Evolutionary conservation across 2,329 filamentous ascomycete genomes (phyloP), one percentile per base, ranked within the genome.

Genomic region (Arachnomyces sp.): DNA sequence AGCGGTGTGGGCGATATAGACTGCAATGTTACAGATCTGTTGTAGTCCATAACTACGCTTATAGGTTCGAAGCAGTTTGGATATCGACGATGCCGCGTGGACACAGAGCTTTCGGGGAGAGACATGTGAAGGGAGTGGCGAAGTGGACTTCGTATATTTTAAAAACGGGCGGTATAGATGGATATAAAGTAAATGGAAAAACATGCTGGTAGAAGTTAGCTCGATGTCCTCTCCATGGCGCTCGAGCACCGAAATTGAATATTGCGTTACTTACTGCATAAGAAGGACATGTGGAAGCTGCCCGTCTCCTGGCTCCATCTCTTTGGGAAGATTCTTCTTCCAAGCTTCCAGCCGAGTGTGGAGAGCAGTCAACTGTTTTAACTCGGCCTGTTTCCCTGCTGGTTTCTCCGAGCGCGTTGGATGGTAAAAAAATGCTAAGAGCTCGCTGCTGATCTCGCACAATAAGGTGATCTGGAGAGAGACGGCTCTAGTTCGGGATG

Each of bases 131-230:
- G 89, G 90, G 1, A 95, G 73, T 1, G 88, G 90, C 1, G 89
- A 94, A 1, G 80, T 81, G 5, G 77, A 68, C 36, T 84, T 86
- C 2, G 78, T 82, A 57, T 95, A 96, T 60, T 92, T 94, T 37
- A 96, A 73, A 57, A 96, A 96, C 0, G 92, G 90, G 4, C 90
- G 80, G 69, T 95, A 96, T 3, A 96, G 79, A 55, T 96, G 89
- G 44, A 96, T 94, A 57, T 93, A 94, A 34, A 95, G 79, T 1
- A 96, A 74, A 56, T 96, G 89, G 61, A 90, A 94, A 64, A 96
- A 94, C 89, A 96, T 96, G 67, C 89, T 95, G 53, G 15, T 25
- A 25, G 20, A 5, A 9, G 20, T 25, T 25, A 25, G 20, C 5
- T 5, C 9, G 20, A 25, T 25, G 20, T 25, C 9, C 20, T 25